phyloP scores from a whole-genome alignment of 139 green algal genomes.

The Chlamydomonas sp. region DNA sequence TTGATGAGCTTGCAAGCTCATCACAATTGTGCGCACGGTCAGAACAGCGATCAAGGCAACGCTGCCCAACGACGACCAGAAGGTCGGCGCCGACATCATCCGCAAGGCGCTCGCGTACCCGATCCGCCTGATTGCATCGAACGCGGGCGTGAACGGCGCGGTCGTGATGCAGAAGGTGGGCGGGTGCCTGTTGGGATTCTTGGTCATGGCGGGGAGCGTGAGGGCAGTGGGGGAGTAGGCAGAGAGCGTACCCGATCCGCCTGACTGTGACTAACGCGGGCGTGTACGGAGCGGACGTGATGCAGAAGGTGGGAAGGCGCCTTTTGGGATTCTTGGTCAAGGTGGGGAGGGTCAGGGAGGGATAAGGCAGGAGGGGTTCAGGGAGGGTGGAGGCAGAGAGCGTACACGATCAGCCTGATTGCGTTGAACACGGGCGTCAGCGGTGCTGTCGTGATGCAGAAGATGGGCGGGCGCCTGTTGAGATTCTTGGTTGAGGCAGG shows the following conservation, averaged over 20 bases:
- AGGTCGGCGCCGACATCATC: constrained; percentile 96
- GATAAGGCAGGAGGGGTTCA: no score
- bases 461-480: no score
- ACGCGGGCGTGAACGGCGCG: constrained; percentile 92
- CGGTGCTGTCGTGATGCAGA: constrained; percentile 90
- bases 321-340: no score
- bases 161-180: constrained; percentile 88
- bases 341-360: no score
- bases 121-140: constrained; percentile 93
- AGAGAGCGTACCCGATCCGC: constrained; percentile 83
- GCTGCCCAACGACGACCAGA: constrained; percentile 90
- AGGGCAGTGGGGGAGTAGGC: no score
- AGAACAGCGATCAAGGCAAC: constrained; percentile 70
- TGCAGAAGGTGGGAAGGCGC: constrained; percentile 75
- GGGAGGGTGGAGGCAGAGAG: no score
- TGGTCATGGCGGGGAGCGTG: no score
- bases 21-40: no score
- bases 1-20: no score
- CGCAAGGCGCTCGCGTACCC: constrained; percentile 82
- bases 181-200: no score
- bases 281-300: constrained; percentile 91
- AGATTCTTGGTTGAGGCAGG: no score
- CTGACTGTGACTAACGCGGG: constrained; percentile 96
- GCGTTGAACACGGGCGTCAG: constrained; percentile 95
- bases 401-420: constrained; percentile 91